These are phyloP conservation scores for Saccharomyces pastorianus DNA, from an alignment of 1,139 yeast species.

Conservation along the genomic window DNA sequence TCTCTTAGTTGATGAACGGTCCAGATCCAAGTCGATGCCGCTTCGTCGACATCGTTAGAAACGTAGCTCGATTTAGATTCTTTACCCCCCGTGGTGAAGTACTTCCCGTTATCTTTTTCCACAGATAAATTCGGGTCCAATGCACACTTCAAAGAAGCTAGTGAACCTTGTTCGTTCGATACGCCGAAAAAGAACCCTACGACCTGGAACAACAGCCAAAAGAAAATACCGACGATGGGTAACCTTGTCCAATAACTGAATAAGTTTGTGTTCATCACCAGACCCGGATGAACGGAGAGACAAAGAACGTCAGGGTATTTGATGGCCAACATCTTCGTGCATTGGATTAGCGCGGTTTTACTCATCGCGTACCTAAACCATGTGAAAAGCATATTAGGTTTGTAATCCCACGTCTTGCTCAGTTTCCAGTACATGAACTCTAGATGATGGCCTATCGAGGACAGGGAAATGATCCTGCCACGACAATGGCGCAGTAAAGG, in stretches of 20 bases:
- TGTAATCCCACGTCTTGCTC: conserved; percentile 45
- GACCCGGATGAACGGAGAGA: conserved; percentile 76
- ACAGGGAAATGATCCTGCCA: conserved; percentile 54
- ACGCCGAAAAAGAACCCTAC: conserved; percentile 67
- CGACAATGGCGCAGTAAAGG: conserved; percentile 42
- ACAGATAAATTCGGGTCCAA: conserved; percentile 45
- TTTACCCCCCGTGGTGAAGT: conserved; percentile 53
- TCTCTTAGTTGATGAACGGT: conserved; percentile 54
- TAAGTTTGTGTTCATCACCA: conserved; percentile 69
- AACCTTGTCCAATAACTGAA: conserved; percentile 68
- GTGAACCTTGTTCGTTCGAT: conserved; percentile 61
- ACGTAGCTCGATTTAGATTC: conserved; percentile 48
- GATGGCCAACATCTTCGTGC: conserved; percentile 55
- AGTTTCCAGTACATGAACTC: conserved; percentile 46
- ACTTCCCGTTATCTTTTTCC: conserved; percentile 60
- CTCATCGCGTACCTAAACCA: conserved; percentile 77
- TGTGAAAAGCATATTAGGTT: conserved; percentile 62
- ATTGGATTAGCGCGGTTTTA: conserved; percentile 73
- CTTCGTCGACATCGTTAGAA: conserved; percentile 53
- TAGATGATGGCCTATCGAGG: conserved; percentile 63
- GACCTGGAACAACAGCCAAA: conserved; percentile 61
- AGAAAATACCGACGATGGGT: conserved; percentile 66
- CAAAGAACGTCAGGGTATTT: conserved; percentile 60
- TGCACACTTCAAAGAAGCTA: conserved; percentile 58
- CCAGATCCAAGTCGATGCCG: conserved; percentile 81